Conservation (phyloP, 2,329 filamentous ascomycete genomes). For the Pezicula neosporulosa region DNA sequence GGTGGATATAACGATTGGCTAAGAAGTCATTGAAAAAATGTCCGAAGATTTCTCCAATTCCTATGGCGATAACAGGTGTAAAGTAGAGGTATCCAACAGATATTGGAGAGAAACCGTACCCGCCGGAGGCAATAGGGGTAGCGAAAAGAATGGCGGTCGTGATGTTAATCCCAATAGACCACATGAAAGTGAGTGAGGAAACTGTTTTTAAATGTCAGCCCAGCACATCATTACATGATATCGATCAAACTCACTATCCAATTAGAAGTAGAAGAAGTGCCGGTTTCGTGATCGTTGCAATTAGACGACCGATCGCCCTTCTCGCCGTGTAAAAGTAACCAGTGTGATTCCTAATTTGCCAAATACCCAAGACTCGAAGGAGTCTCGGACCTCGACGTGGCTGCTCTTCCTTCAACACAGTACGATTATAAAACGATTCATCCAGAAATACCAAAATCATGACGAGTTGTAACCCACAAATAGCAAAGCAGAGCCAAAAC, state of each 20-base stretch:
- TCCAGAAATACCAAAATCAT: constrained; percentile 38
- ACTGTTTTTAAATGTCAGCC: constrained; percentile 4
- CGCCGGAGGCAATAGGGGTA: constrained; percentile 9
- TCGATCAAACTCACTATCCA: constrained; percentile 27
- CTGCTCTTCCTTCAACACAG: constrained; percentile 33
- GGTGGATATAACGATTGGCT: constrained; percentile 20
- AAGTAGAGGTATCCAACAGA: constrained; percentile 22
- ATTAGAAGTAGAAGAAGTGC: constrained; percentile 15
- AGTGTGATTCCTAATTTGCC: constrained; percentile 28
- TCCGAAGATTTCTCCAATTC: constrained; percentile 23
- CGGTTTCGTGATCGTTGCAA: constrained; percentile 16
- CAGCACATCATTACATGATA: constrained; percentile 9
- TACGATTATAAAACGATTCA: constrained; percentile 48
- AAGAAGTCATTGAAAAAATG: constrained; percentile 27
- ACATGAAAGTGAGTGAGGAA: constrained; percentile 13
- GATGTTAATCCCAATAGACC: constrained; percentile 21
- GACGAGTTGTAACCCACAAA: constrained; percentile 34
- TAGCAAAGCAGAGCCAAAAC: constrained; percentile 45
- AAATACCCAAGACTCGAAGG: constrained; percentile 23
- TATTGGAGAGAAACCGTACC: constrained; percentile 18
- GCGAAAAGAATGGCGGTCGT: constrained; percentile 19
- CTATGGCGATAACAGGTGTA: constrained; percentile 21
- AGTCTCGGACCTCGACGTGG: neutral
- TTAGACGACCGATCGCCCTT: neutral
- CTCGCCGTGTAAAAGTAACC: constrained; percentile 20